Base-by-base conservation (phyloP, 176 grass and related monocot genomes). In the Panicum miliaceum region DNA sequence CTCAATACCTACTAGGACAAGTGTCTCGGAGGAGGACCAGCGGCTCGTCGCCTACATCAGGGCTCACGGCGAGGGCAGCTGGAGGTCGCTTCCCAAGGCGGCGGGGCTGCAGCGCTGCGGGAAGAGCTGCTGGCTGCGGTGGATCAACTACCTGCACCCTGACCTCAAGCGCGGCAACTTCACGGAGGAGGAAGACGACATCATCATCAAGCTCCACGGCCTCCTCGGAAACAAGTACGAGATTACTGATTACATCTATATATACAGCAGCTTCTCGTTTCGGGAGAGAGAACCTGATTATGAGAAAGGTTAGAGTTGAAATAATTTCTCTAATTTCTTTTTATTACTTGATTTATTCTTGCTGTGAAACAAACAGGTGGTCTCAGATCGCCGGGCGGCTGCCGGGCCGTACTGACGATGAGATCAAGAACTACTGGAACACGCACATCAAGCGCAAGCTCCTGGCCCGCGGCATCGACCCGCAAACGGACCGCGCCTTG, bases 371-470 rank as follows among this genome's bases (percentile, higher is more conserved):
- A 19, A 46, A 15, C 63, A 97, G 94, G 51, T 97, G 94, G 94
- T 97, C 94, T 37, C 59, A 94, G 72, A 97, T 97, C 82, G 92
- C 94, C 29, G 92, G 80, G 48, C 75, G 57, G 27, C 57, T 97
- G 69, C 94, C 94, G 8, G 94, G 94, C 22, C 62, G 94, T 41
- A 97, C 94, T 7, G 94, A 97, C 81, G 94, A 97, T 61, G 94
- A 97, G 85, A 97, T 97, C 87, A 97, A 97, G 90, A 97, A 94
- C 60, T 90, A 97, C 61, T 97, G 94, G 94, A 97, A 94, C 85
- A 97, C 94, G 15, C 85, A 97, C 77, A 94, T 97, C 72, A 97
- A 89, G 82, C 85, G 94, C 69, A 97, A 92, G 82, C 91, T 97
- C 37, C 23, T 89, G 34, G 79, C 89, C 62, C 83, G 90, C 9